These are phyloP conservation scores for Hemileccinum rubropunctum DNA, from an alignment of 768 basidiomycete genomes.

Conservation along the genomic window DNA sequence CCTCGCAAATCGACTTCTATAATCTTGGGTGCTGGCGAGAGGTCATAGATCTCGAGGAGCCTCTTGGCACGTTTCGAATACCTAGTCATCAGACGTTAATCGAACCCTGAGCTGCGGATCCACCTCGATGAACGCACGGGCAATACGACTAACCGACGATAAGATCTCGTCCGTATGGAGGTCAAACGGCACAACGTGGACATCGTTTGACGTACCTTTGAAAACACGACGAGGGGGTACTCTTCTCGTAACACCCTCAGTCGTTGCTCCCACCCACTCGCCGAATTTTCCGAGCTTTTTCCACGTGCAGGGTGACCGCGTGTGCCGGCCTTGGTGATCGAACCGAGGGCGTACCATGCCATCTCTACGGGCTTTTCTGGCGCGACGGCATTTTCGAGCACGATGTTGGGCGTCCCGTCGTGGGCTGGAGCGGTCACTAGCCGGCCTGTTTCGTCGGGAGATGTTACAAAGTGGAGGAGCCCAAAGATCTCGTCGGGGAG, in stretches of 20 bases:
- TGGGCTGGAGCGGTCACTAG: not conserved
- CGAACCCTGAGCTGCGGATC: too few relatives aligned
- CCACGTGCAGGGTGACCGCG: too few relatives aligned
- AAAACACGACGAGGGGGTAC: slow-evolving; percentile 74
- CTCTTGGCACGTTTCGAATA: slow-evolving; percentile 34
- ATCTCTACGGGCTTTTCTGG: slow-evolving; percentile 48
- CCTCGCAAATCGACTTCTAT: slow-evolving; percentile 77
- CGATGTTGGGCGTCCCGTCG: not conserved
- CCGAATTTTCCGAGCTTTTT: slow-evolving; percentile 28
- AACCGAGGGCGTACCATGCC: slow-evolving; percentile 52
- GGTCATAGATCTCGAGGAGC: slow-evolving; percentile 58
- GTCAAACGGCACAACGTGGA: not conserved
- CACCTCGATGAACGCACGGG: slow-evolving; percentile 48
- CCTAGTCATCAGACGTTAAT: not conserved
- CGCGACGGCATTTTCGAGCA: slow-evolving; percentile 39
- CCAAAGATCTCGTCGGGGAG: slow-evolving; percentile 62
- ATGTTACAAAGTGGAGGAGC: slow-evolving; percentile 62
- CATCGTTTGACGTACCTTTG: slow-evolving; percentile 55
- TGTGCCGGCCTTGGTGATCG: slow-evolving; percentile 4
- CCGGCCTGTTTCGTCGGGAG: slow-evolving; percentile 26
- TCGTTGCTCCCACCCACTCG: slow-evolving; percentile 40
- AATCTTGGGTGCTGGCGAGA: slow-evolving; percentile 62
- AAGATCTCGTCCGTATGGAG: not conserved
- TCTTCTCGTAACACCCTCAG: slow-evolving; percentile 41
- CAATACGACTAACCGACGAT: slow-evolving; percentile 56